Percentiles rank a stretch among this genome's conserved stretches.
These are phyloP conservation scores for Berkeleyomyces rouxiae DNA, from an alignment of 2,329 filamentous ascomycete genomes.

Conservation along the genomic window DNA sequence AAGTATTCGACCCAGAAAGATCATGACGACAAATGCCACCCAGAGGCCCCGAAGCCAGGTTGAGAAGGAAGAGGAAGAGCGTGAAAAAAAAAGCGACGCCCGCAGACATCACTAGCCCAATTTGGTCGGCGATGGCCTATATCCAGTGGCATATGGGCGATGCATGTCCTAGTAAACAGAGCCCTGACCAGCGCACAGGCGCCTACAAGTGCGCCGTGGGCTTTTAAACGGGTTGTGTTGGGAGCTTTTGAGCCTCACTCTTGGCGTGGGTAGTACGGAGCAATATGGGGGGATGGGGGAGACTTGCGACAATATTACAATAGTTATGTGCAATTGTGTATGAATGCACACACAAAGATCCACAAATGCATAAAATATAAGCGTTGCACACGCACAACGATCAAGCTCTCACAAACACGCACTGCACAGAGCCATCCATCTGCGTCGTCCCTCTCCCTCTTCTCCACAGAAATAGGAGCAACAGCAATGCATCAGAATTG, in stretches of 20 bases:
- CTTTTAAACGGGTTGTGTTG: not conserved
- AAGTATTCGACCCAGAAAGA: not conserved
- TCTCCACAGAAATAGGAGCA: not conserved
- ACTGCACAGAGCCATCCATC: not conserved
- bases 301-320: no score
- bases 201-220: not conserved
- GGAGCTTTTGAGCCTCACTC: not conserved
- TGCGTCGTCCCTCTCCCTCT: not conserved
- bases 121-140: not conserved
- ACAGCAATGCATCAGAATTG: slow-evolving; percentile 2
- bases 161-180: no score
- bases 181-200: no score
- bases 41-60: not conserved
- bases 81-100: not conserved
- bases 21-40: not conserved
- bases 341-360: not conserved
- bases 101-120: not conserved
- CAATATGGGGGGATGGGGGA: no score
- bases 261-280: no score
- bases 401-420: no score
- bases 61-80: not conserved
- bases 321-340: not conserved
- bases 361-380: not conserved
- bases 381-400: not conserved
- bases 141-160: not conserved